A percentile compares a stretch with the other conserved stretches of the same genome.
phyloP scores from a whole-genome alignment of 169 alveolate species.

The Eimeria sp. region DNA sequence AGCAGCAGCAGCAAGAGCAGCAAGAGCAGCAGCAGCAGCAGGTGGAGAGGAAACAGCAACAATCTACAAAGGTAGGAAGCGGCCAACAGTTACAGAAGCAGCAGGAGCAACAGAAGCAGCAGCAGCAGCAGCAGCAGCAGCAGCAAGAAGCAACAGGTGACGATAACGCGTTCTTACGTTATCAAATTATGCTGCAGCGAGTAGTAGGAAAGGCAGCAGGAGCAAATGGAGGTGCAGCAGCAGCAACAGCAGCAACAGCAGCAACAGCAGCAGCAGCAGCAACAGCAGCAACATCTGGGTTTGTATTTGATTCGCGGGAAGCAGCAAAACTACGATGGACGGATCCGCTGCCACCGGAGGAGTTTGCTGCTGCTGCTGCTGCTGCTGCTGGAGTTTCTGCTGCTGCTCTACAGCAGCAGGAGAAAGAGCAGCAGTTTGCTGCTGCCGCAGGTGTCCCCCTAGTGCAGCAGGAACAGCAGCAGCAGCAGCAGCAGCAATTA shows the following conservation, averaged over 20 bases:
- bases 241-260: slow-evolving; percentile 44
- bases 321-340: slow-evolving; percentile 63
- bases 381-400: slow-evolving; percentile 7
- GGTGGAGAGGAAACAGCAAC: not conserved
- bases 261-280: slow-evolving; percentile 4
- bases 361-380: slow-evolving; percentile 25
- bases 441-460: slow-evolving; percentile 36
- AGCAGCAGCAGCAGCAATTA: slow-evolving; percentile 49
- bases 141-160: not conserved
- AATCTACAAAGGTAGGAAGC: not conserved
- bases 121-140: slow-evolving; percentile 40
- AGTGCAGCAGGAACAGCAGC: slow-evolving; percentile 6
- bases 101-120: slow-evolving; percentile 54
- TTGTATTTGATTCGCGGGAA: slow-evolving; percentile 48
- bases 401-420: not conserved
- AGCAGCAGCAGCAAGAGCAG: slow-evolving; percentile 51
- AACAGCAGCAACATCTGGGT: not conserved
- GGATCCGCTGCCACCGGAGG: slow-evolving; percentile 51
- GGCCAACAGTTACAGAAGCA: not conserved
- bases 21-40: slow-evolving; percentile 18
- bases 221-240: not conserved
- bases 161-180: not conserved
- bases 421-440: slow-evolving; percentile 66
- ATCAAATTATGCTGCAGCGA: slow-evolving; percentile 50
- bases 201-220: slow-evolving; percentile 19